phyloP scores from a whole-genome alignment of 345 rosid genomes.

The Eucalyptus cloeziana region DNA sequence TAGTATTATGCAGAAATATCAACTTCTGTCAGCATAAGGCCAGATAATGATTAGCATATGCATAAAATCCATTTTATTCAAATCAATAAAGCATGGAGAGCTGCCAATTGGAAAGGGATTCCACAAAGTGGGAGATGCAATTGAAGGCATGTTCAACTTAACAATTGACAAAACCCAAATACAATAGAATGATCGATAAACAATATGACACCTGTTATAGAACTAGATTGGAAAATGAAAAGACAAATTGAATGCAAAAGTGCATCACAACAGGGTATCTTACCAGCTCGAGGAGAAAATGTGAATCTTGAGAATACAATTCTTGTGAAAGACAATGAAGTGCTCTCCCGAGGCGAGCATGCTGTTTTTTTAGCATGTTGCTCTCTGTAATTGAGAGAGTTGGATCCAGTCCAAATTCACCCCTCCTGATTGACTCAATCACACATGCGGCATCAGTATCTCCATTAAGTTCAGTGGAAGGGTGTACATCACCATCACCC shows the following conservation, averaged over 20 bases:
- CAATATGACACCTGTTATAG: not conserved
- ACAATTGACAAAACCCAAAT: not conserved
- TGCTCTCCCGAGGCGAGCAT: conserved; percentile 98
- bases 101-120: not conserved
- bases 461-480: conserved; percentile 9
- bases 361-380: conserved; percentile 79
- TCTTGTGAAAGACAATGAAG: conserved; percentile 97
- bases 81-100: not conserved
- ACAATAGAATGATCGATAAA: not conserved
- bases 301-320: conserved; percentile 94
- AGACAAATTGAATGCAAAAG: not conserved
- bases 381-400: conserved; percentile 53
- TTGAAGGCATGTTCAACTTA: not conserved
- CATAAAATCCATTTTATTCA: not conserved
- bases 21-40: not conserved
- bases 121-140: not conserved
- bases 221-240: not conserved
- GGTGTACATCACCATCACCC: not conserved
- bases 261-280: not conserved
- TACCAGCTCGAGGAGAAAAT: conserved; percentile 98
- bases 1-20: not conserved
- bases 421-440: conserved; percentile 74
- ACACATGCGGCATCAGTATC: conserved; percentile 30
- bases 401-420: conserved; percentile 80
- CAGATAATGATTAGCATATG: not conserved